Conservation (phyloP, 192 early-diverging fungal species). For the Backusella psychrophila region DNA sequence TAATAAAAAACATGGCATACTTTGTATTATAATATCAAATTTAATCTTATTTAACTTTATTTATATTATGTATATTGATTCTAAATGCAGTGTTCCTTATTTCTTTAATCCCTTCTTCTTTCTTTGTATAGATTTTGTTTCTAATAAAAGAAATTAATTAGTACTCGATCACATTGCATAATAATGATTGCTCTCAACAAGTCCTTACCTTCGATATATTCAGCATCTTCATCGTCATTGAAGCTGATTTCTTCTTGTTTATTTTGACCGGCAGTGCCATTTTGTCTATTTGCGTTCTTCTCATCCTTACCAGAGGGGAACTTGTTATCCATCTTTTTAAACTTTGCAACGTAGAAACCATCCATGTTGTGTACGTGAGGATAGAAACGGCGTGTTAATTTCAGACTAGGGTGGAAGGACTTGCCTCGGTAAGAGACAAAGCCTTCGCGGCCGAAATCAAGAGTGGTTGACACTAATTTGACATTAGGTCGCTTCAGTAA, state of each 20-base stretch:
- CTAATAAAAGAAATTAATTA: conserved; percentile 3
- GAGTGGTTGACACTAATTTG: conserved; percentile 83
- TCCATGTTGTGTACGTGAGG: conserved; percentile 99
- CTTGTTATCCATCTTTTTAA: conserved; percentile 94
- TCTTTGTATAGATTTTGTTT: conserved; percentile 11
- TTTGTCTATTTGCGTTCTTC: conserved; percentile 38
- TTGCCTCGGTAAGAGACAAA: conserved; percentile 87
- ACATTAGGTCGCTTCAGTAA: conserved; percentile 92
- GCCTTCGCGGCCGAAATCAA: conserved; percentile 95
- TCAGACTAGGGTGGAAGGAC: conserved; percentile 79
- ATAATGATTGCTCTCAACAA: not conserved
- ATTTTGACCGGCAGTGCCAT: conserved; percentile 31
- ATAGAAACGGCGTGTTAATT: conserved; percentile 87
- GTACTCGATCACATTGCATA: not conserved
- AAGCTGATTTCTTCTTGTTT: conserved; percentile 40
- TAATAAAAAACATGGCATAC: not conserved
- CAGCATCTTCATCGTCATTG: conserved; percentile 62
- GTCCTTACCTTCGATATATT: conserved; percentile 46
- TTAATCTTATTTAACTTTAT: conserved; percentile 1
- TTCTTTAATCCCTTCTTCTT: conserved; percentile 19
- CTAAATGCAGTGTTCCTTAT: conserved; percentile 1
- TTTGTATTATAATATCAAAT: conserved; percentile 7
- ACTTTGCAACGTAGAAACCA: conserved; percentile 98
- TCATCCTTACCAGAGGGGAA: conserved; percentile 43
- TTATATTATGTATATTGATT: conserved; percentile 1